These are phyloP conservation scores for Candida tibetensis DNA, from an alignment of 805 yeast species.

Conservation along the genomic window DNA sequence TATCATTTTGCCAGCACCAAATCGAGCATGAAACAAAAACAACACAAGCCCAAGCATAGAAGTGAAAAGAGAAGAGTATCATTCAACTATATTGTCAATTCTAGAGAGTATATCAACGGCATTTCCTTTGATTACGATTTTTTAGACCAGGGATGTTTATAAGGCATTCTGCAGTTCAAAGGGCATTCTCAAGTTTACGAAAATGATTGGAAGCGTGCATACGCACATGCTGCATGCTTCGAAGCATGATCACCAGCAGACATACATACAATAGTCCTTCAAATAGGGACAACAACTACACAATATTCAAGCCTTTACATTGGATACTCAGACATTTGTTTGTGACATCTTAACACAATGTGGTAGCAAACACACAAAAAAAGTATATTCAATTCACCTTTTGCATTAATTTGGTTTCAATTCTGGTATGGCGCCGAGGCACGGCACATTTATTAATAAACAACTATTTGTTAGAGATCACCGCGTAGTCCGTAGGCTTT, in stretches of 20 bases:
- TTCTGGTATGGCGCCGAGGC: neutral
- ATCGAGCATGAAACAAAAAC: slow-evolving; percentile 16
- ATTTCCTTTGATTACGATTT: slow-evolving; percentile 42
- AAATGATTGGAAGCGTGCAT: no score
- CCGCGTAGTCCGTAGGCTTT: no score
- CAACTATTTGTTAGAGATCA: neutral
- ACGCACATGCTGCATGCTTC: no score
- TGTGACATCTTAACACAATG: neutral
- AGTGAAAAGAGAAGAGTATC: slow-evolving; percentile 29
- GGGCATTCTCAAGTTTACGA: no score
- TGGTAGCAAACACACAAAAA: neutral
- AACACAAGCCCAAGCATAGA: slow-evolving; percentile 2
- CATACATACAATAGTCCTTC: no score
- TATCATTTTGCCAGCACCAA: slow-evolving; percentile 13
- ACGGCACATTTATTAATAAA: neutral
- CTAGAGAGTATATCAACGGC: slow-evolving; percentile 46
- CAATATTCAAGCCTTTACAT: no score
- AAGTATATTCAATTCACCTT: neutral
- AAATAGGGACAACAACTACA: no score
- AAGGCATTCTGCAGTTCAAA: slow-evolving; percentile 7
- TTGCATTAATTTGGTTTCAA: neutral
- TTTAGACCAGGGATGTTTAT: slow-evolving; percentile 35
- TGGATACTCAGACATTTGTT: neutral
- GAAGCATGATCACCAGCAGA: no score
- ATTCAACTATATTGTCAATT: slow-evolving; percentile 41